phyloP scores from a whole-genome alignment of 192 early-diverging fungal genomes.

The Rhizophagus sp. region DNA sequence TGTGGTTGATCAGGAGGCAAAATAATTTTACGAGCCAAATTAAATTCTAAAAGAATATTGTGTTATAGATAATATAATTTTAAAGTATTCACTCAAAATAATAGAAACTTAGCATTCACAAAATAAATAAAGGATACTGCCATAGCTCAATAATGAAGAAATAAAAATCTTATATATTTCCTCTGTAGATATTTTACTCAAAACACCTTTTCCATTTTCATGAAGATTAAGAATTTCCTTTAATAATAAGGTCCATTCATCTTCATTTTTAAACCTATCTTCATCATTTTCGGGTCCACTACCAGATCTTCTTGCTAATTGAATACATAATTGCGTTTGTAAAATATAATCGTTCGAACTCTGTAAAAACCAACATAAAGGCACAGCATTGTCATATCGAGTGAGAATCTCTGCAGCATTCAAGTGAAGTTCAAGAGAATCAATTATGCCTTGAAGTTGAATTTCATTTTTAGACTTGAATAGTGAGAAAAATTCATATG shows the following conservation, averaged over 20 bases:
- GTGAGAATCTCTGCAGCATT: slow-evolving; percentile 60
- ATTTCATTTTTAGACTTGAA: slow-evolving; percentile 31
- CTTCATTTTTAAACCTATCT: slow-evolving; percentile 57
- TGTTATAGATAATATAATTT: background rate
- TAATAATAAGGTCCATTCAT: slow-evolving; percentile 65
- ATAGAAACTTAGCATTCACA: background rate
- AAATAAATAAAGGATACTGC: slow-evolving; percentile 47
- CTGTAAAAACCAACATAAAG: slow-evolving; percentile 62
- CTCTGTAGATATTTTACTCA: slow-evolving; percentile 50
- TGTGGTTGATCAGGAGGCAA: slow-evolving; percentile 42
- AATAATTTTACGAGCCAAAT: slow-evolving; percentile 56
- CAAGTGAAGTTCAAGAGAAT: slow-evolving; percentile 61
- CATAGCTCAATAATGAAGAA: slow-evolving; percentile 59
- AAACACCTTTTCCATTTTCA: slow-evolving; percentile 48
- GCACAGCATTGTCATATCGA: slow-evolving; percentile 57
- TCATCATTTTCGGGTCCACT: slow-evolving; percentile 53
- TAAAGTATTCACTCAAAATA: background rate
- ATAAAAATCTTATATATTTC: slow-evolving; percentile 66
- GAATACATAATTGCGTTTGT: slow-evolving; percentile 63
- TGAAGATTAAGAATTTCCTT: slow-evolving; percentile 64
- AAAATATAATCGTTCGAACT: slow-evolving; percentile 42
- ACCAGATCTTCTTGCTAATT: slow-evolving; percentile 55
- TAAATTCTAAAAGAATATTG: slow-evolving; percentile 46
- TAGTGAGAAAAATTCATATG: slow-evolving; percentile 35
- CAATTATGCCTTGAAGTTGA: slow-evolving; percentile 49